phyloP scores from a whole-genome alignment of 1,284 basidiomycete genomes.

The Cystobasidium sp. region DNA sequence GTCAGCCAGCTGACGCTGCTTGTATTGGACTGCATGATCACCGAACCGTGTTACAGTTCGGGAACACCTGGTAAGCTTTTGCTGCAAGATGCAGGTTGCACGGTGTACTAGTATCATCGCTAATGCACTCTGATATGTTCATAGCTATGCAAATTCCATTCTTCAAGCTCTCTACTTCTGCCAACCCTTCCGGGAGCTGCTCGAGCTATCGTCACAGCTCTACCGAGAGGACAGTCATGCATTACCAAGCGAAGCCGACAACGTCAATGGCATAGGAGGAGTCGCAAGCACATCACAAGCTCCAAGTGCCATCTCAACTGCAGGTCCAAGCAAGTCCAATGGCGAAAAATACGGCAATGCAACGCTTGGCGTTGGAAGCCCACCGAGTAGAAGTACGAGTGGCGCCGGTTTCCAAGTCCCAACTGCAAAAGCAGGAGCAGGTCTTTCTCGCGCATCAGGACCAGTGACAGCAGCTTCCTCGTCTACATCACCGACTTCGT shows the following conservation, averaged over 20 bases:
- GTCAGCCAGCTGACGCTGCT: neutral
- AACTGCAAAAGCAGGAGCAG: neutral
- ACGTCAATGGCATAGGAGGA: neutral
- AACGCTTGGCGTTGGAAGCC: constrained; percentile 5
- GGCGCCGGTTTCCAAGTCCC: neutral
- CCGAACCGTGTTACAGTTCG: constrained; percentile 21
- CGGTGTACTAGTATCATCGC: too few species aligned
- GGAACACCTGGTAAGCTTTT: constrained; percentile 37
- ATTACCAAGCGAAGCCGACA: neutral
- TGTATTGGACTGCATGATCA: neutral
- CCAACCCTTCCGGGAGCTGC: constrained; percentile 75
- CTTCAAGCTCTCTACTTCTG: constrained; percentile 93
- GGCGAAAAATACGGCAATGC: constrained; percentile 8
- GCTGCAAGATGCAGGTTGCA: too few species aligned
- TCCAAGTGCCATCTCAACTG: constrained; percentile 5
- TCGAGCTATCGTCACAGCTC: constrained; percentile 54
- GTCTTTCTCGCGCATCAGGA: neutral
- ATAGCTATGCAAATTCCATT: constrained; percentile 92
- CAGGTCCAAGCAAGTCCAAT: neutral
- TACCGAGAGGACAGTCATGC: neutral
- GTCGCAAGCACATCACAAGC: constrained; percentile 18
- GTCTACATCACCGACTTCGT: neutral
- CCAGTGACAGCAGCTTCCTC: neutral
- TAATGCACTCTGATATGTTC: too few species aligned
- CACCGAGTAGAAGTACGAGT: neutral